Evolutionary conservation across 225 moss, liverwort and hornwort genomes (phyloP).

Genomic region (Marchantia paleacea): DNA sequence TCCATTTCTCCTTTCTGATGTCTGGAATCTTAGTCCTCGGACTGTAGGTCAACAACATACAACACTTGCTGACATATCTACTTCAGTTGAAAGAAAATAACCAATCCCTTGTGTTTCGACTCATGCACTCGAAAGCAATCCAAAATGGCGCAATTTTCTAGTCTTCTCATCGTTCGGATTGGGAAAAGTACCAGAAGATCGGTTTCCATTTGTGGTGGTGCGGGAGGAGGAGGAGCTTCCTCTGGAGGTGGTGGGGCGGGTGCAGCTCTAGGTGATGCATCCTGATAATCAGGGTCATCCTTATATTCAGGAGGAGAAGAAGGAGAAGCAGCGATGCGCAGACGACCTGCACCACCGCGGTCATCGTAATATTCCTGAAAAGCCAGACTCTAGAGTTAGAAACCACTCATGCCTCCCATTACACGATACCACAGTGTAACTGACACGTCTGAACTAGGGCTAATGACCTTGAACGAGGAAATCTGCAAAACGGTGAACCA

Average conservation of each 20-base stretch:
- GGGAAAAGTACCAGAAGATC: constrained; percentile 72
- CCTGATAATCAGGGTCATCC: constrained; percentile 69
- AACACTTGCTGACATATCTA: not conserved
- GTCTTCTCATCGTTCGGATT: not conserved
- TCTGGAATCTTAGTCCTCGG: not conserved
- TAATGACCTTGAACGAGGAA: constrained; percentile 9
- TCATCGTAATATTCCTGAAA: constrained; percentile 56
- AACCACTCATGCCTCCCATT: not conserved
- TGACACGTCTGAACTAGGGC: constrained; percentile 15
- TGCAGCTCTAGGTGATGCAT: constrained; percentile 72
- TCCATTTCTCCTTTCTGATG: not conserved
- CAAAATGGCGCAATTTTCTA: not conserved
- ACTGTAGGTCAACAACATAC: not conserved
- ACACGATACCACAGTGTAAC: not conserved
- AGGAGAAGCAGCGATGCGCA: constrained; percentile 39
- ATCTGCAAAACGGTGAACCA: constrained; percentile 10
- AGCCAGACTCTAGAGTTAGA: constrained; percentile 6
- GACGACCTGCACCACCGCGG: constrained; percentile 53
- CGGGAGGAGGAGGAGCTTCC: constrained; percentile 56
- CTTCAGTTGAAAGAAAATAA: not conserved
- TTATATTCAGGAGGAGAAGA: constrained; percentile 52
- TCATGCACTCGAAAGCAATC: not conserved
- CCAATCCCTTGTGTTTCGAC: not conserved
- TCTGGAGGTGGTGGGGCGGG: constrained; percentile 51
- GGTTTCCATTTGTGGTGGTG: constrained; percentile 57